Base-by-base conservation (phyloP, 2,329 filamentous ascomycete genomes). In the Blumeria hordei region DNA sequence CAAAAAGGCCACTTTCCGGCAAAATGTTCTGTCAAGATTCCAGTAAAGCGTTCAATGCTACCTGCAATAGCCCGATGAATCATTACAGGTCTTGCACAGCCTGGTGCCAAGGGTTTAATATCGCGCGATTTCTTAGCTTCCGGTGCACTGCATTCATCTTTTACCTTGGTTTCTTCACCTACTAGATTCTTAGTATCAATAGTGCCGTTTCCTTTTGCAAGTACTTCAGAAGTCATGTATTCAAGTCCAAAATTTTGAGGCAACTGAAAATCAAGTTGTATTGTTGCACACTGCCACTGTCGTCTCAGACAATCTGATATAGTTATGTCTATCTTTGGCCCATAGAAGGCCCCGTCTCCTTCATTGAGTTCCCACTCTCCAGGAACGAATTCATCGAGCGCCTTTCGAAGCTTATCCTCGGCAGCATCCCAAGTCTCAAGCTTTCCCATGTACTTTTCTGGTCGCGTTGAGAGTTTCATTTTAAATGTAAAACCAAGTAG, bases 271-370 rank as follows among this genome's bases (percentile, higher is more conserved):
- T 94, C 87, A 55, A 94, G 78, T 70, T 96, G 90, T 61, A 96
- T 94, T 11, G 90, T 96, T 62, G 90, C 87, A 64, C 86, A 93
- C 69, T 94, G 85, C 72, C 81, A 85, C 57, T 88, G 85, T 66
- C 88, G 78, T 68, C 80, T 80, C 61, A 95, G 73, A 49, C 86
- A 86, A 69, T 95, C 90, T 54, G 81, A 82, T 64, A 98, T 88
- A 58, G 86, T 93, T 65, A 98, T 92, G 64, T 98, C 92, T 62
- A 96, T 94, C 77, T 98, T 98, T 54, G 92, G 92, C 1, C 92
- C 92, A 68, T 98, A 98, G 71, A 96, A 98, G 54, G 92, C 92
- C 65, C 92, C 92, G 63, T 98, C 92, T 56, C 90, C 92, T 57
- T 87, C 83, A 69, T 96, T 94, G 54, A 94, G 73, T 67, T 86